Evolutionary conservation across 192 early-diverging fungal species (phyloP).

Genomic region (Thoreauomyces humboldtii): DNA sequence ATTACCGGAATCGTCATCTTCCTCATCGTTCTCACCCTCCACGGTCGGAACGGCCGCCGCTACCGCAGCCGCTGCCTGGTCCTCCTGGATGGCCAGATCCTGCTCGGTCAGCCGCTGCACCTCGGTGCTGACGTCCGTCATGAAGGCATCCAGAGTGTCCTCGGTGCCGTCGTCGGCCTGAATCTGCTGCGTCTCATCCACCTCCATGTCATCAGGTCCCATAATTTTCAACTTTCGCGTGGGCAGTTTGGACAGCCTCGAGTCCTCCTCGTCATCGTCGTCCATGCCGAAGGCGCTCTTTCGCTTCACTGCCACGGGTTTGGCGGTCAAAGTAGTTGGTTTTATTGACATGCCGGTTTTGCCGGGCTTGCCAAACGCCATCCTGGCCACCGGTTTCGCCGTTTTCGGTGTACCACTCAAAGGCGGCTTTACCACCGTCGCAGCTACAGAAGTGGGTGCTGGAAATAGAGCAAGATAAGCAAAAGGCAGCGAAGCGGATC

Average conservation of each 20-base stretch:
- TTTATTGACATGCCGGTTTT: constrained; percentile 21
- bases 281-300: constrained; percentile 68
- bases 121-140: constrained; percentile 78
- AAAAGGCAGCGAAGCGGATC: too few species aligned
- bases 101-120: constrained; percentile 67
- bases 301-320: constrained; percentile 36
- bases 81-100: constrained; percentile 35
- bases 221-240: constrained; percentile 14
- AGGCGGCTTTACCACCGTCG: too few species aligned
- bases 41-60: neutral
- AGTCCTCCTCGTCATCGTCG: constrained; percentile 52
- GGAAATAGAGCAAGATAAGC: too few species aligned
- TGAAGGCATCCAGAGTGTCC: constrained; percentile 74
- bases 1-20: constrained; percentile 32
- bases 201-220: constrained; percentile 18
- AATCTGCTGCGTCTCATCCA: neutral
- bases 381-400: constrained; percentile 1
- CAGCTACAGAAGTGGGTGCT: too few species aligned
- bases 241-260: neutral
- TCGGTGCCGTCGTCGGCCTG: constrained; percentile 31
- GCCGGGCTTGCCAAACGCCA: constrained; percentile 10
- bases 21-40: constrained; percentile 30
- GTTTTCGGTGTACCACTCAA: neutral
- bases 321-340: constrained; percentile 1
- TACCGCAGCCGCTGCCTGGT: neutral